phyloP scores from a whole-genome alignment of 2,329 filamentous ascomycete species.

The Colletotrichum nymphaeae region DNA sequence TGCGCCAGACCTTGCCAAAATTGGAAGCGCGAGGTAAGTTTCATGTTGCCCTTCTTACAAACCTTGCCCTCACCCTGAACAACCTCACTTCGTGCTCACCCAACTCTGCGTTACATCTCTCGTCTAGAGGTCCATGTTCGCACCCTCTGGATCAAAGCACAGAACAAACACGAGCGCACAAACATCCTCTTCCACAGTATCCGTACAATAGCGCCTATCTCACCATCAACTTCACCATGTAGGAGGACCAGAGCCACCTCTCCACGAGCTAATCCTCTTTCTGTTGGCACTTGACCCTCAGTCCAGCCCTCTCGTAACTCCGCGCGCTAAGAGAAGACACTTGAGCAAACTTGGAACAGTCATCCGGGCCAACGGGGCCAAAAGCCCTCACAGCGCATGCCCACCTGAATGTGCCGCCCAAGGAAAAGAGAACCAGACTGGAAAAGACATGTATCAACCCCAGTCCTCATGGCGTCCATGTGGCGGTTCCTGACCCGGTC shows the following conservation, averaged over 20 bases:
- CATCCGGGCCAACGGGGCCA: not conserved
- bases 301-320: not conserved
- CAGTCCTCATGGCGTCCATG: not conserved
- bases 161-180: not conserved
- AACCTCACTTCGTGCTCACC: not conserved
- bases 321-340: conserved; percentile 10
- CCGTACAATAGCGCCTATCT: not conserved
- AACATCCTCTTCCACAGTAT: not conserved
- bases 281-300: not conserved
- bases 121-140: not conserved
- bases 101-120: not conserved
- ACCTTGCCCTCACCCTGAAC: not conserved
- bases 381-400: not conserved
- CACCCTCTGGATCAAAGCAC: not conserved
- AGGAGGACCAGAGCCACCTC: not conserved
- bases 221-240: not conserved
- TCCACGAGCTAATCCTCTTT: not conserved
- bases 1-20: not conserved
- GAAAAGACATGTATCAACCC: not conserved
- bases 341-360: conserved; percentile 12
- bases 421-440: not conserved
- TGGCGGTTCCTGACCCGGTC: conserved; percentile 1
- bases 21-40: not conserved
- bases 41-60: not conserved
- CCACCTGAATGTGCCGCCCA: not conserved